Conservation (phyloP, 139 green algal genomes). For the Micractinium conductrix region DNA sequence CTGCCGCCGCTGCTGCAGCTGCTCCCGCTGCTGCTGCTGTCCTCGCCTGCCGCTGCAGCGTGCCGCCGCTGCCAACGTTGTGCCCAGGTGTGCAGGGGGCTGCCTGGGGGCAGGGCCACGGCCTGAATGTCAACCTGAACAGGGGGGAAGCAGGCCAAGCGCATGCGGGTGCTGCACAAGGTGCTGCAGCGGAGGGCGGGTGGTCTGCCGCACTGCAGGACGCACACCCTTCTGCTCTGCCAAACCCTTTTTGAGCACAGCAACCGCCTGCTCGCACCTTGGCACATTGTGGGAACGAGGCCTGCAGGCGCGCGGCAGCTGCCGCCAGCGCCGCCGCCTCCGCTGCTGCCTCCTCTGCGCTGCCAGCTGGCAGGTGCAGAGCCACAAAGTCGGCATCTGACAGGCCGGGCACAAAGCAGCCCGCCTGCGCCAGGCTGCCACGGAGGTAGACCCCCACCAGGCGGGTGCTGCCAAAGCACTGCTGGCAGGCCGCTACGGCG, state of each 20-base stretch:
- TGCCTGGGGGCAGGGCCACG: neutral
- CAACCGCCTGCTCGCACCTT: constrained; percentile 7
- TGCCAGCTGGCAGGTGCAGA: neutral
- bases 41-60: too few relatives aligned
- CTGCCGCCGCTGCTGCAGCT: neutral
- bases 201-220: neutral
- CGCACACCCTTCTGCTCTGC: too few relatives aligned
- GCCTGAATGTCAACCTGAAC: neutral
- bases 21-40: neutral
- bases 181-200: neutral
- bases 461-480: neutral
- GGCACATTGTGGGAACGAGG: neutral
- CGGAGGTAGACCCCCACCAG: constrained; percentile 1
- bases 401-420: constrained; percentile 9
- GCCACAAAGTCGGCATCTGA: constrained; percentile 25
- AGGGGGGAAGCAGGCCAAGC: neutral
- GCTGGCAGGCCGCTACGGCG: neutral
- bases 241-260: neutral
- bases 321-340: too few relatives aligned
- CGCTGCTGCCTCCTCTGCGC: neutral
- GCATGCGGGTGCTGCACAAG: neutral
- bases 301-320: neutral
- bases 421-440: constrained; percentile 24
- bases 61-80: constrained; percentile 13
- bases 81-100: neutral